Conservation (phyloP, 2,329 filamentous ascomycete genomes). For the Phoma sp. region DNA sequence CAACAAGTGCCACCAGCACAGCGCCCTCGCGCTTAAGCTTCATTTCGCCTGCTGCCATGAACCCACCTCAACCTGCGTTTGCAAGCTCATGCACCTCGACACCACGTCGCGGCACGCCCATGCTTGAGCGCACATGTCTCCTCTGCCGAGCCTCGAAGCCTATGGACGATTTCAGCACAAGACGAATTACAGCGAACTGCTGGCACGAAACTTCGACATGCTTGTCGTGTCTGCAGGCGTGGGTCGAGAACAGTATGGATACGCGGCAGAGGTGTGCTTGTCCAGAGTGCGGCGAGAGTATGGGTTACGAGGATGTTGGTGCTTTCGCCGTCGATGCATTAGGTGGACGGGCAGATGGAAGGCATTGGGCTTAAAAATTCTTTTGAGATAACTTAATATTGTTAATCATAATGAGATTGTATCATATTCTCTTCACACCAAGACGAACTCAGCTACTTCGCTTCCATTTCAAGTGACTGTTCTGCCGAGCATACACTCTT, state of each 20-base stretch:
- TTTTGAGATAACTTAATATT: constrained; percentile 4
- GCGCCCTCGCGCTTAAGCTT: constrained; percentile 14
- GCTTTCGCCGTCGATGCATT: constrained; percentile 28
- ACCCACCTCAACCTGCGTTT: constrained; percentile 7
- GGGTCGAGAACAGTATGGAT: constrained; percentile 34
- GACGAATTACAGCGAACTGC: constrained; percentile 34
- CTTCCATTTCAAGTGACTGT: constrained; percentile 17
- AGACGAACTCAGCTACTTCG: constrained; percentile 18
- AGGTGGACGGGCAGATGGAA: constrained; percentile 12
- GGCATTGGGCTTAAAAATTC: constrained; percentile 6
- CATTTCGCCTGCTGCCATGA: constrained; percentile 10
- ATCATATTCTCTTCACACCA: constrained; percentile 17
- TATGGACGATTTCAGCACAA: constrained; percentile 28
- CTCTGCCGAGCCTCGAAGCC: constrained; percentile 36
- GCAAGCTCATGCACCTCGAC: constrained; percentile 7
- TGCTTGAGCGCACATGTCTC: constrained; percentile 32
- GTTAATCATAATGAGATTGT: constrained; percentile 14
- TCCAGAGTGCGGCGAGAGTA: constrained; percentile 39
- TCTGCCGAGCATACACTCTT: constrained; percentile 27
- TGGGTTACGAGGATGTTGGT: constrained; percentile 36
- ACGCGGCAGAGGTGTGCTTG: constrained; percentile 32
- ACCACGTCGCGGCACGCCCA: constrained; percentile 27
- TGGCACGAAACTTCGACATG: constrained; percentile 42
- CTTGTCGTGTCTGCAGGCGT: constrained; percentile 33
- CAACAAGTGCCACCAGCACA: constrained; percentile 19